A percentile compares a stretch with the other conserved stretches of the same genome.
These are phyloP conservation scores for Paxillus ammoniavirescens DNA, from an alignment of 768 basidiomycete species.

Conservation along the genomic window DNA sequence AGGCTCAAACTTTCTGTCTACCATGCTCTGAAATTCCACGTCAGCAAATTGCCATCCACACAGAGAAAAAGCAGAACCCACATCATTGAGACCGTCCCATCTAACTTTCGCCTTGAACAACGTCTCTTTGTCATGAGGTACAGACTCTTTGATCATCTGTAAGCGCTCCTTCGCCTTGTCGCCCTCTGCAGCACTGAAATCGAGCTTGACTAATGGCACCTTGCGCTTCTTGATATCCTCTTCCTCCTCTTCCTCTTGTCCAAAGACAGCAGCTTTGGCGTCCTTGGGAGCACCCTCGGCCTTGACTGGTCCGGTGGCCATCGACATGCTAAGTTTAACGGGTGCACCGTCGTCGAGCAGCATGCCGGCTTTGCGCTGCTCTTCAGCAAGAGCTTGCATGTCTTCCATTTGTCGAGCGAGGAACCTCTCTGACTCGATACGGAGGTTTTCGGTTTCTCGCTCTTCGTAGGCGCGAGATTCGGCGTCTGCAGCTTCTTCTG, in stretches of 20 bases:
- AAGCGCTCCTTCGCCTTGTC: slow-evolving; percentile 79
- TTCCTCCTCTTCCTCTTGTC: slow-evolving; percentile 85
- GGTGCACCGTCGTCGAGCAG: slow-evolving; percentile 90
- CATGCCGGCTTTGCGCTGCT: slow-evolving; percentile 88
- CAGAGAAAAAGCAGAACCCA: slow-evolving; percentile 36
- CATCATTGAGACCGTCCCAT: slow-evolving; percentile 90
- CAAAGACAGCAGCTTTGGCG: slow-evolving; percentile 64
- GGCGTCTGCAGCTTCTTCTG: slow-evolving; percentile 83
- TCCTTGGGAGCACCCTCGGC: slow-evolving; percentile 46
- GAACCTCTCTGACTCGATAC: slow-evolving; percentile 91
- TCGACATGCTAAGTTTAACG: slow-evolving; percentile 79
- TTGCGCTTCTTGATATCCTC: slow-evolving; percentile 77
- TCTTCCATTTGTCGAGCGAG: slow-evolving; percentile 93
- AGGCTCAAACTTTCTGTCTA: slow-evolving; percentile 85
- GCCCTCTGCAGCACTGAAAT: slow-evolving; percentile 81
- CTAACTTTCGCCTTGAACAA: slow-evolving; percentile 84
- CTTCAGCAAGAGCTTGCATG: slow-evolving; percentile 87
- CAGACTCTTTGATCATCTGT: slow-evolving; percentile 70
- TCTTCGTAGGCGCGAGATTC: slow-evolving; percentile 82
- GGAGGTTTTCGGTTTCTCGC: slow-evolving; percentile 82
- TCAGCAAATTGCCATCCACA: slow-evolving; percentile 13
- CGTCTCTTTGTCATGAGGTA: slow-evolving; percentile 75
- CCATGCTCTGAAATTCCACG: slow-evolving; percentile 54
- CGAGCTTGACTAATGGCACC: slow-evolving; percentile 84
- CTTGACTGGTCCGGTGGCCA: slow-evolving; percentile 47